Percentiles rank a stretch among this genome's conserved stretches.
Evolutionary conservation across 805 yeast species (phyloP).

Genomic region (Wickerhamiella siamensis): DNA sequence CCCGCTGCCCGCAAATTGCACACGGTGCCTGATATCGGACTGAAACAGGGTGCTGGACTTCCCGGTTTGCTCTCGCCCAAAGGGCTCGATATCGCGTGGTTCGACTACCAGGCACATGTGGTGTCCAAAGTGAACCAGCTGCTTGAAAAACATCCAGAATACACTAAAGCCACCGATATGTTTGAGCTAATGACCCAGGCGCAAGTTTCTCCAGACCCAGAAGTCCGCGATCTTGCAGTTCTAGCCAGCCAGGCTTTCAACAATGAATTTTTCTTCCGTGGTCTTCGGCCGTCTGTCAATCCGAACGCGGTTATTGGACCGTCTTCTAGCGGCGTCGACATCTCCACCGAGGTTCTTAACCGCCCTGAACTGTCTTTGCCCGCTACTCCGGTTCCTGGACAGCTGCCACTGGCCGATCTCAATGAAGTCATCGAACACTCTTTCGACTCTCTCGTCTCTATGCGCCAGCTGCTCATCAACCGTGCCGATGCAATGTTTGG

Average conservation of each 20-base stretch:
- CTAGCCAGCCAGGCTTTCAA: conserved; percentile 75
- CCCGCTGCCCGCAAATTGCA: conserved; percentile 6
- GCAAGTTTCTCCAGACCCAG: conserved; percentile 9
- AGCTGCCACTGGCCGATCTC: background rate
- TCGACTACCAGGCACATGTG: conserved; percentile 52
- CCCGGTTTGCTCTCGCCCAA: conserved; percentile 46
- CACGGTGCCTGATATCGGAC: conserved; percentile 25
- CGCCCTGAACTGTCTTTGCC: conserved; percentile 10
- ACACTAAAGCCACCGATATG: conserved; percentile 7
- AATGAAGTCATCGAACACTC: conserved; percentile 24
- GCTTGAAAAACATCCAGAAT: conserved; percentile 8
- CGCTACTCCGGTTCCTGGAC: conserved; percentile 8
- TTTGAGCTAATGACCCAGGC: conserved; percentile 8
- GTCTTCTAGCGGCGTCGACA: conserved; percentile 17
- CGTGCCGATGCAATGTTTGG: conserved; percentile 71
- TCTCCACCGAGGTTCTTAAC: conserved; percentile 14
- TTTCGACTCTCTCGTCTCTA: conserved; percentile 68
- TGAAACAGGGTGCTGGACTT: conserved; percentile 33
- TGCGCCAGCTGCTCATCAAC: conserved; percentile 56
- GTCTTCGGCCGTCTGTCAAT: conserved; percentile 17
- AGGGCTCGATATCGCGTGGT: conserved; percentile 70
- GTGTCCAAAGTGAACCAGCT: conserved; percentile 20
- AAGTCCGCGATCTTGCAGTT: conserved; percentile 41
- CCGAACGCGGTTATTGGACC: conserved; percentile 17
- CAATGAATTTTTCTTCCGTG: conserved; percentile 60